Evolutionary conservation across 2,329 filamentous ascomycete species (phyloP).

Genomic region (Fusarium haematococcum): DNA sequence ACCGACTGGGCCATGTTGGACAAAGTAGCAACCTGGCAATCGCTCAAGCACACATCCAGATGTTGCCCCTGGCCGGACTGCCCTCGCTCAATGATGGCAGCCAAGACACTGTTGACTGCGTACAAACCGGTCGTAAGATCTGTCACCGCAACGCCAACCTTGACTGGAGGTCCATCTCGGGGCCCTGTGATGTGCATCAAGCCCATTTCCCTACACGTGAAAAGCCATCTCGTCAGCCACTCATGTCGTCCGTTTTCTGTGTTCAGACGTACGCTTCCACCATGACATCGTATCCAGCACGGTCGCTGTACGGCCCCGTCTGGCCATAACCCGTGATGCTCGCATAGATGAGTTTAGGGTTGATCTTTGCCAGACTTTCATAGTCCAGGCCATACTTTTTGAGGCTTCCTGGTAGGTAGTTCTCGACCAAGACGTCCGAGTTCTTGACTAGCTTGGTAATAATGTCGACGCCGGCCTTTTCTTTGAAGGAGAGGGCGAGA

Average conservation of each 20-base stretch:
- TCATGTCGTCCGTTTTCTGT: neutral
- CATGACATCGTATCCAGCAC: slow-evolving; percentile 98
- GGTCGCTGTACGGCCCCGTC: slow-evolving; percentile 84
- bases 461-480: slow-evolving; percentile 84
- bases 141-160: slow-evolving; percentile 95
- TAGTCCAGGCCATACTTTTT: slow-evolving; percentile 95
- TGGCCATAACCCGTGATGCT: slow-evolving; percentile 97
- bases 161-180: slow-evolving; percentile 88
- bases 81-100: slow-evolving; percentile 79
- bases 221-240: neutral
- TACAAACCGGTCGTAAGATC: slow-evolving; percentile 95
- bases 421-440: slow-evolving; percentile 93
- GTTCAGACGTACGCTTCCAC: slow-evolving; percentile 74
- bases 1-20: slow-evolving; percentile 93
- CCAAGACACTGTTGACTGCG: slow-evolving; percentile 93
- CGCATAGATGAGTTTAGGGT: slow-evolving; percentile 88
- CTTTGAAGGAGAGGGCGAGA: slow-evolving; percentile 87
- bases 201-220: slow-evolving; percentile 75
- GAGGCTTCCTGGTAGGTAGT: slow-evolving; percentile 91
- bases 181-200: slow-evolving; percentile 97
- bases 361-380: slow-evolving; percentile 79
- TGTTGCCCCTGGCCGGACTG: slow-evolving; percentile 86
- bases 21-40: slow-evolving; percentile 94
- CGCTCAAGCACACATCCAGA: slow-evolving; percentile 88
- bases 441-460: slow-evolving; percentile 84